Evolutionary conservation across 2,329 filamentous ascomycete genomes (phyloP), one percentile per base, ranked within the genome.

Genomic region (Penicillium psychrosexuale): DNA sequence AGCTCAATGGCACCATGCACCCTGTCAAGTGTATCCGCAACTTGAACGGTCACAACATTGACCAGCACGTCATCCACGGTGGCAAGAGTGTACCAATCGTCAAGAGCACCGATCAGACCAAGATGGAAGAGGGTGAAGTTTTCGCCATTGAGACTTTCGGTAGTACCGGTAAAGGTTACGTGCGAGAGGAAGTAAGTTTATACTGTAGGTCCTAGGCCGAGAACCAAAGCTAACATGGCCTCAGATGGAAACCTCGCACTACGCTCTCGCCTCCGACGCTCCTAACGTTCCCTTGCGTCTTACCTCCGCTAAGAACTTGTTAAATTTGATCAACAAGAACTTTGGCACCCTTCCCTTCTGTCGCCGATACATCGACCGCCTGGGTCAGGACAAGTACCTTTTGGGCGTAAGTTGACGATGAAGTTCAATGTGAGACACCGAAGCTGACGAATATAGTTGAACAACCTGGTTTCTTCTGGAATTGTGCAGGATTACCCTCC

Each of bases 71-170:
- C 72, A 97, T 97, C 66, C 92, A 97, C 76, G 91, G 92, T 55
- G 89, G 74, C 50, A 97, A 97, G 81, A 91, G 89, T 62, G 90
- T 97, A 48, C 93, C 92, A 0, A 96, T 97, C 67, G 91, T 97
- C 61, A 96, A 96, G 79, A 87, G 85, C 59, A 84, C 84, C 59
- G 90, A 96, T 68, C 85, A 87, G 72, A 95, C 91, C 49, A 96
- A 96, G 82, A 97, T 97, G 93, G 92, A 97, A 77, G 93, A 97
- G 76, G 91, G 91, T 39, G 92, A 97, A 69, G 87, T 91, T 17
- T 97, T 95, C 73, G 92, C 92, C 61, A 96, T 97, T 65, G 92
- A 97, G 78, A 97, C 92, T 0, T 97, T 97, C 73, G 93, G 92
- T 57, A 94, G 88, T 72, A 97, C 92, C 22, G 93, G 92, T 61